These are phyloP conservation scores for Gonapodya sp. DNA, from an alignment of 192 early-diverging fungal genomes.

Conservation along the genomic window DNA sequence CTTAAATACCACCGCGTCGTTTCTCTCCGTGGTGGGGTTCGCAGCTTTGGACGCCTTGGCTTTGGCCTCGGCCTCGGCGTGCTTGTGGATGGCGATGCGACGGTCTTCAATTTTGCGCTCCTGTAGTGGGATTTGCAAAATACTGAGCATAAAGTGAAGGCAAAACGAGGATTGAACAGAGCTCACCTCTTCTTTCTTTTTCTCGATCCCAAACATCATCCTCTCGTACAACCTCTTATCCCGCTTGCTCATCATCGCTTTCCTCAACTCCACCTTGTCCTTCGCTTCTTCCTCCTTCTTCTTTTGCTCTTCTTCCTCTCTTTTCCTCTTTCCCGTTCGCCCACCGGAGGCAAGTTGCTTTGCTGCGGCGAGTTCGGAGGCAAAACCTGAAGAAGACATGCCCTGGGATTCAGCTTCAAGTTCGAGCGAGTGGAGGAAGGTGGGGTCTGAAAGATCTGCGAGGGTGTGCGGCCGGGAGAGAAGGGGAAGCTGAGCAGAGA, in stretches of 20 bases:
- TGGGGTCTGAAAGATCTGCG: background rate
- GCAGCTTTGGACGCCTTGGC: background rate
- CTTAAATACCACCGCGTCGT: background rate
- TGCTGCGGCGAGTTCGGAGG: background rate
- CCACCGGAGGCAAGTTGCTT: background rate
- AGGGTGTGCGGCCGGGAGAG: background rate
- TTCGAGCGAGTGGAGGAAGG: background rate
- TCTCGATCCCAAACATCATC: conserved; percentile 64
- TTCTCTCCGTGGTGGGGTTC: background rate
- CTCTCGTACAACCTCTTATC: conserved; percentile 67
- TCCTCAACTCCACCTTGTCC: conserved; percentile 61
- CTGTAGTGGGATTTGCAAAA: background rate
- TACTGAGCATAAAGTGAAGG: background rate
- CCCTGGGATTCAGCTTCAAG: background rate
- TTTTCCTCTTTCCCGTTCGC: conserved; percentile 18
- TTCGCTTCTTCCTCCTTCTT: conserved; percentile 55
- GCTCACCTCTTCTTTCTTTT: conserved; percentile 53
- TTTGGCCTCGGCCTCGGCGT: background rate
- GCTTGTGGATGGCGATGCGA: background rate
- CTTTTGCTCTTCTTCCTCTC: conserved; percentile 14
- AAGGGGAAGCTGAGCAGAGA: background rate
- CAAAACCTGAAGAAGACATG: background rate
- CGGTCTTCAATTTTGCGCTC: background rate
- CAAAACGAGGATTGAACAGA: background rate
- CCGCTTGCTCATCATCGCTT: conserved; percentile 81